Evolutionary conservation across 176 grass and related monocot species (phyloP), one percentile per base, ranked within the genome.

Genomic region (Musa troglodytarum): DNA sequence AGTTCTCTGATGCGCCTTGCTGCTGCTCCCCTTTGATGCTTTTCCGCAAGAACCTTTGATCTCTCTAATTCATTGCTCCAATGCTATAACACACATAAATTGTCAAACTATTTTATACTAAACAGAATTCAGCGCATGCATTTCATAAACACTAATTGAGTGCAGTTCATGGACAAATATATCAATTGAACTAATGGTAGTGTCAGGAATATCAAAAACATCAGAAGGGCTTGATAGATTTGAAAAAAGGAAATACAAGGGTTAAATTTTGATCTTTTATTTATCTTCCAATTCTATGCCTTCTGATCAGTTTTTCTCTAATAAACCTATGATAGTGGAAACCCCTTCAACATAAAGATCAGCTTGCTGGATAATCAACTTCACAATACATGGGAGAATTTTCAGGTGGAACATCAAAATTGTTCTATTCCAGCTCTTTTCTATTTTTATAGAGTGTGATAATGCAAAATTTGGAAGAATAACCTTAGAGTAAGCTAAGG

Each of bases 51-150:
- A 72, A 71, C 65, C 69, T 92, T 85, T 59, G 53, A 55, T 82
- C 90, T 89, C 54, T 86, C 82, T 17, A 23, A 53, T 89, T 92
- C 90, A 81, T 92, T 84, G 28, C 15, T 49, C 90, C 86, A 92
- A 65, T 26, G 56, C 90, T 92, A 76, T 1, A 75, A 78, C 24
- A 53, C 13, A 84, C 15, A 65, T 8, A 21, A 51, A 9, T 52
- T 65, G 11, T 23, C 3, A 1, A 25, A 11, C 11, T 43, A 43
- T 65, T 65, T 65, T 2, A 13, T 5, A 28, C 23, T 12, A 13
- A 65, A 65, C 34, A 43, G 34, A 43, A 43, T 29, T 29, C 29
- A 29, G 29, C 29, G 9, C 25, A 65, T 65, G 11, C 66, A 69
- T 49, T 50, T 17, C 13, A 69, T 49, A 29, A 3, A 69, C 4